Percentiles rank a stretch among this genome's conserved stretches.
These are phyloP conservation scores for Nannizzia gypsea DNA, from an alignment of 2,329 filamentous ascomycete genomes.

Conservation along the genomic window DNA sequence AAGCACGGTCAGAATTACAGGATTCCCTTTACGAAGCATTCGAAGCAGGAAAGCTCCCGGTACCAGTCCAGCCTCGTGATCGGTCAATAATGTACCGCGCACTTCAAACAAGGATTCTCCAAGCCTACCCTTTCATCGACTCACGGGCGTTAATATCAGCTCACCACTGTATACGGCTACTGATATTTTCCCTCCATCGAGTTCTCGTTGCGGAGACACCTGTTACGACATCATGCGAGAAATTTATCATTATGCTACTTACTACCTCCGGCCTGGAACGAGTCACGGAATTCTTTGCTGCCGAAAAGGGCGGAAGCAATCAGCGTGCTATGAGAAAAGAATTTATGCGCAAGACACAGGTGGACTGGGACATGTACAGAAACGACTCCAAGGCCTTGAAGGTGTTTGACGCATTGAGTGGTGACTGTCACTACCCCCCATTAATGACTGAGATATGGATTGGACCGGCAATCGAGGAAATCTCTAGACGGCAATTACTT, in stretches of 20 bases:
- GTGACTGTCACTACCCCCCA: conserved; percentile 18
- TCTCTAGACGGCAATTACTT: conserved; percentile 20
- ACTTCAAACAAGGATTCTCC: conserved; percentile 29
- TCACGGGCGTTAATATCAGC: conserved; percentile 30
- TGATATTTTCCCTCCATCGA: conserved; percentile 29
- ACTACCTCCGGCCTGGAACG: conserved; percentile 29
- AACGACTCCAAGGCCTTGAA: conserved; percentile 29
- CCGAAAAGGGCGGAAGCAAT: conserved; percentile 33
- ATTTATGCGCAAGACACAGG: conserved; percentile 34
- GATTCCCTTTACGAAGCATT: conserved; percentile 28
- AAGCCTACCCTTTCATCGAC: conserved; percentile 31
- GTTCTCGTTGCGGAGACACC: conserved; percentile 27
- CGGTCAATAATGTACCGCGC: conserved; percentile 28
- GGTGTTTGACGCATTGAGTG: conserved; percentile 23
- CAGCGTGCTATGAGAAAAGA: conserved; percentile 31
- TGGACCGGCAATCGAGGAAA: conserved; percentile 24
- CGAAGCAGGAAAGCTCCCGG: conserved; percentile 28
- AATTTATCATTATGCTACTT: conserved; percentile 32
- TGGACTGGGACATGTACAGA: conserved; percentile 27
- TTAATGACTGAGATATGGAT: conserved; percentile 31
- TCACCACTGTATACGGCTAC: conserved; percentile 32
- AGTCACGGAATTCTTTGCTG: conserved; percentile 33
- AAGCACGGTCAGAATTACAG: conserved; percentile 27
- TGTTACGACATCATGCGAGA: conserved; percentile 21
- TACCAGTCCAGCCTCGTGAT: conserved; percentile 25